A percentile compares a stretch with the other conserved stretches of the same genome.
phyloP scores from a whole-genome alignment of 2,329 filamentous ascomycete genomes.

The Colletotrichum musicola region DNA sequence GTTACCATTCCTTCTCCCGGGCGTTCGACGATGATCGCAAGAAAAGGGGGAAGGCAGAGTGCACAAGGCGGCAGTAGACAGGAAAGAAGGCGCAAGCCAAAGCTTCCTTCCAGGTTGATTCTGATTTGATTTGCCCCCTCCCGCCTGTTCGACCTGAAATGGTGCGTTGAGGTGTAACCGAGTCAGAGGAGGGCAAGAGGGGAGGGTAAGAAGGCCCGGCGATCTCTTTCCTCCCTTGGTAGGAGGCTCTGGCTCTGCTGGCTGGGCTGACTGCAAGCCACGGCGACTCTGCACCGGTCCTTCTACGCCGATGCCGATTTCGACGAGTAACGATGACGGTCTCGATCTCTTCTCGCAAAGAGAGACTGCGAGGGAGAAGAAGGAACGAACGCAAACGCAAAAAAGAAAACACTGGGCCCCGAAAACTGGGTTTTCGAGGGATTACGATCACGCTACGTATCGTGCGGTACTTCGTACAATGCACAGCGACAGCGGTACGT shows the following conservation, averaged over 20 bases:
- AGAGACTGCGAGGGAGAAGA: neutral
- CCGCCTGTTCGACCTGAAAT: neutral
- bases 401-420: neutral
- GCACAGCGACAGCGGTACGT: too few relatives aligned
- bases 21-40: neutral
- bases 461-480: too few relatives aligned
- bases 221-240: conserved; percentile 23
- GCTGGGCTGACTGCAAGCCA: neutral
- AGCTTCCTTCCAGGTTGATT: too few relatives aligned
- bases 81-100: too few relatives aligned
- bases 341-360: conserved; percentile 5
- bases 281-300: neutral
- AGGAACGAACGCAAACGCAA: neutral
- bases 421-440: conserved; percentile 14
- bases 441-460: neutral
- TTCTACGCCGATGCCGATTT: neutral
- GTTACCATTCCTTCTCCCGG: too few relatives aligned
- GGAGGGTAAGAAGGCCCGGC: neutral
- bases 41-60: neutral
- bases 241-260: conserved; percentile 22
- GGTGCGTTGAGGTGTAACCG: conserved; percentile 5
- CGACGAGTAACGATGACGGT: conserved; percentile 12
- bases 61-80: too few relatives aligned
- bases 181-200: too few relatives aligned
- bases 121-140: neutral